A percentile compares a stretch with the other conserved stretches of the same genome.
Evolutionary conservation across 2,329 filamentous ascomycete genomes (phyloP).

Genomic region (Zelopaecilomyces penicillatus): DNA sequence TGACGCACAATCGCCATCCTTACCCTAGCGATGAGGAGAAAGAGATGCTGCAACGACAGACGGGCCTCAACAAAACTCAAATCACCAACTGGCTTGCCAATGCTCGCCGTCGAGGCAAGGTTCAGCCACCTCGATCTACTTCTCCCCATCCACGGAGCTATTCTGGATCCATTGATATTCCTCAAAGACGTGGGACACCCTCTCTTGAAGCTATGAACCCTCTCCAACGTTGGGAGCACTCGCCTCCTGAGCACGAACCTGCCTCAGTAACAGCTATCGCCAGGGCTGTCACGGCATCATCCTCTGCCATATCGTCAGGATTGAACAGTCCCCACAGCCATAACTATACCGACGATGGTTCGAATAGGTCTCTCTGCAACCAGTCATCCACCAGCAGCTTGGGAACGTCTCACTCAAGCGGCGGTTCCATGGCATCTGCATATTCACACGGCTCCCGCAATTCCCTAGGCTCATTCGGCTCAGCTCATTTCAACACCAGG

Average conservation of each 20-base stretch:
- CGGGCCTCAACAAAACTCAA: slow-evolving; percentile 72
- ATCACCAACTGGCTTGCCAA: slow-evolving; percentile 93
- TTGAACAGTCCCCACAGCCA: slow-evolving; percentile 49
- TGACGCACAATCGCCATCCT: slow-evolving; percentile 69
- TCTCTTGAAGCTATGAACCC: slow-evolving; percentile 28
- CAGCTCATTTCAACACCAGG: slow-evolving; percentile 33
- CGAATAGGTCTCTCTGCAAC: slow-evolving; percentile 47
- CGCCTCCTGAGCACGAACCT: slow-evolving; percentile 52
- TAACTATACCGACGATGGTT: slow-evolving; percentile 54
- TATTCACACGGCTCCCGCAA: slow-evolving; percentile 51
- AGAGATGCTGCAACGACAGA: slow-evolving; percentile 66
- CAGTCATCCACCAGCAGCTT: slow-evolving; percentile 53
- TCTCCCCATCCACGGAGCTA: slow-evolving; percentile 59
- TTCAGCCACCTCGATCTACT: slow-evolving; percentile 55
- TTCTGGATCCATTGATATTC: slow-evolving; percentile 64
- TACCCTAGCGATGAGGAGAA: slow-evolving; percentile 87
- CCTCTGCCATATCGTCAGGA: slow-evolving; percentile 43
- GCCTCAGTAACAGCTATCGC: slow-evolving; percentile 52
- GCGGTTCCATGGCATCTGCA: slow-evolving; percentile 48
- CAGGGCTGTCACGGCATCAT: slow-evolving; percentile 46
- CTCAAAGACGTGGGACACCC: slow-evolving; percentile 49
- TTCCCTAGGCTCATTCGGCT: slow-evolving; percentile 44
- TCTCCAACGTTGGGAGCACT: slow-evolving; percentile 33
- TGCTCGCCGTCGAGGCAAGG: slow-evolving; percentile 74
- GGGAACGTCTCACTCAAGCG: slow-evolving; percentile 53